Percentiles rank a stretch among this genome's conserved stretches.
Evolutionary conservation across 1,284 basidiomycete species (phyloP).

Genomic region (Heterobasidion irregulare): DNA sequence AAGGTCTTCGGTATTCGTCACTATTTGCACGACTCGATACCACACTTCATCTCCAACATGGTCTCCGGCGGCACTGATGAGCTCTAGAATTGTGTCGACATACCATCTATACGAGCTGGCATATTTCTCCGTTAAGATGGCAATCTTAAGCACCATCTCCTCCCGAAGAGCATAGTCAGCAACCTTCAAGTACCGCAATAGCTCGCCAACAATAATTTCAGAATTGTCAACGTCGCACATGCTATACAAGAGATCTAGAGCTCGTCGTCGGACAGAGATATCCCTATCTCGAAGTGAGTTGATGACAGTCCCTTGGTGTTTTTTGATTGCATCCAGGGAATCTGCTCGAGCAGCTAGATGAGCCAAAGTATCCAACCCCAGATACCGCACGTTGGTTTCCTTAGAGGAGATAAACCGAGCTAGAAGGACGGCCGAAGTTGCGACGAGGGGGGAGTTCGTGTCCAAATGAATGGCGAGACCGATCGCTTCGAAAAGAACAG

Average conservation of each 20-base stretch:
- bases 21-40: conserved; percentile 98
- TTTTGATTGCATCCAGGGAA: conserved; percentile 87
- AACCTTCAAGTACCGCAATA: conserved; percentile 86
- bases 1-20: conserved; percentile 96
- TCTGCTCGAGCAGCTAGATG: conserved; percentile 93
- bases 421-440: conserved; percentile 85
- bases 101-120: conserved; percentile 95
- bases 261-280: conserved; percentile 91
- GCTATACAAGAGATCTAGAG: conserved; percentile 93
- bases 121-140: conserved; percentile 96
- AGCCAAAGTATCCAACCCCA: conserved; percentile 97
- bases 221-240: conserved; percentile 98
- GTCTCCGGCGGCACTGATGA: conserved; percentile 95
- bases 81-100: conserved; percentile 90
- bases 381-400: conserved; percentile 97
- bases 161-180: conserved; percentile 95
- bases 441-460: conserved; percentile 83
- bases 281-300: conserved; percentile 93
- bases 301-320: conserved; percentile 94
- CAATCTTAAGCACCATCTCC: conserved; percentile 98
- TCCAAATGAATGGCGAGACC: conserved; percentile 96
- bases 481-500: conserved; percentile 98
- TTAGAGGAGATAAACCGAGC: conserved; percentile 95
- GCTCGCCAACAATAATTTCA: conserved; percentile 89
- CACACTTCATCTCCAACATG: conserved; percentile 99